Evolutionary conservation across 352 stramenopile genomes (phyloP), one percentile per base, ranked within the genome.

Genomic region (Thalassiosira mediterranea): DNA sequence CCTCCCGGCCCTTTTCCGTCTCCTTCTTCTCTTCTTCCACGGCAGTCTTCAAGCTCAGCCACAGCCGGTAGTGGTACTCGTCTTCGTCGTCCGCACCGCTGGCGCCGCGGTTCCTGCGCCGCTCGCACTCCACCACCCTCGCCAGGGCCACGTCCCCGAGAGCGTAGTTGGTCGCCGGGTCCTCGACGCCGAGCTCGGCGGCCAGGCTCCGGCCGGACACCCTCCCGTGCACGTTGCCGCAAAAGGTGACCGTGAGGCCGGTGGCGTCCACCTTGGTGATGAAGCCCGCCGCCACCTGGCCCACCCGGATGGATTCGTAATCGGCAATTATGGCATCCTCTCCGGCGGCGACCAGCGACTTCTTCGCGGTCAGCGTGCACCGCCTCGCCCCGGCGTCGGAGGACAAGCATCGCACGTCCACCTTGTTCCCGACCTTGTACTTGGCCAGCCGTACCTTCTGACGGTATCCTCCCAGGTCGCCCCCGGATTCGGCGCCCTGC

Each of bases 191-290:
- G 13, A 91, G 58, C 48, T 94, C 88, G 1, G 65, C 53, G 8
- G 79, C 80, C 25, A 98, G 78, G 62, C 95, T 89, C 42, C 87
- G 90, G 1, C 94, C 93, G 0, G 92, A 94, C 3, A 98, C 94
- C 29, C 96, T 81, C 25, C 96, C 96, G 75, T 98, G 96, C 23
- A 98, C 94, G 58, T 95, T 95, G 76, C 97, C 96, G 90, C 96
- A 98, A 75, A 98, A 98, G 40, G 90, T 98, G 25, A 98, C 94
- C 60, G 95, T 95, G 13, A 98, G 82, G 21, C 95, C 95, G 60
- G 93, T 95, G 21, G 96, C 88, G 60, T 95, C 94, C 40, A 98
- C 93, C 74, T 96, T 98, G 15, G 95, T 97, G 59, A 98, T 93
- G 79, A 96, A 97, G 11, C 96, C 96, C 56, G 94, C 90, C 1